Conservation (phyloP, 1,284 basidiomycete species). For the Microbotryum lychnidis-dioicae region DNA sequence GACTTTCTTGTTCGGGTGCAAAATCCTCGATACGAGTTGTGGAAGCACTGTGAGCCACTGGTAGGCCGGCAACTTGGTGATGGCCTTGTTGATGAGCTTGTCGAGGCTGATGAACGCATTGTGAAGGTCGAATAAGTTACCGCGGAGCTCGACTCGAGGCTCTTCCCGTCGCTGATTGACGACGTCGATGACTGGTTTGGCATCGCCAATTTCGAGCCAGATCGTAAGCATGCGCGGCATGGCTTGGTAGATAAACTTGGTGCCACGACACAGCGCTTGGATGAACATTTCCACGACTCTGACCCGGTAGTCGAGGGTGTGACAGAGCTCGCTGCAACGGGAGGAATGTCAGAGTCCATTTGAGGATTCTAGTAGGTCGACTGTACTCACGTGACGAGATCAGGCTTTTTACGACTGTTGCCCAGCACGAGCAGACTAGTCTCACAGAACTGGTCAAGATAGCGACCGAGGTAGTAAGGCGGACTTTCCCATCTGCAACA, state of each 20-base stretch:
- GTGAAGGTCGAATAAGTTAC: slow-evolving; percentile 8
- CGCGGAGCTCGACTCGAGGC: neutral
- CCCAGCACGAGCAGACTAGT: neutral
- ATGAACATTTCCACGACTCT: slow-evolving; percentile 57
- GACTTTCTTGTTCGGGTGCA: slow-evolving; percentile 64
- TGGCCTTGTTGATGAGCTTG: slow-evolving; percentile 49
- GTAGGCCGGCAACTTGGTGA: slow-evolving; percentile 60
- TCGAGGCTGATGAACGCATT: slow-evolving; percentile 54
- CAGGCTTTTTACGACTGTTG: neutral
- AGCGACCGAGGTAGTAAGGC: slow-evolving; percentile 76
- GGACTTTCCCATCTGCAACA: slow-evolving; percentile 68
- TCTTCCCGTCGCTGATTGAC: slow-evolving; percentile 31
- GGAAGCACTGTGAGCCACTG: slow-evolving; percentile 96
- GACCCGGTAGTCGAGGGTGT: slow-evolving; percentile 7
- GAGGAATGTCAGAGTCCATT: neutral
- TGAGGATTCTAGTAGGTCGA: neutral
- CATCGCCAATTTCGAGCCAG: slow-evolving; percentile 84
- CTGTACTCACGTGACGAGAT: neutral
- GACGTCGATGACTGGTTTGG: slow-evolving; percentile 33
- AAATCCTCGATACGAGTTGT: slow-evolving; percentile 91
- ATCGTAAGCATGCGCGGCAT: slow-evolving; percentile 88
- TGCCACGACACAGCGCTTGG: slow-evolving; percentile 69
- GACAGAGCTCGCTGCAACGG: neutral
- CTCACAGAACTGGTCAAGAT: slow-evolving; percentile 55
- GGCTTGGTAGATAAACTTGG: slow-evolving; percentile 95